Percentiles rank a stretch among this genome's conserved stretches.
phyloP scores from a whole-genome alignment of 2,329 filamentous ascomycete species.

The Penicillium sp. region DNA sequence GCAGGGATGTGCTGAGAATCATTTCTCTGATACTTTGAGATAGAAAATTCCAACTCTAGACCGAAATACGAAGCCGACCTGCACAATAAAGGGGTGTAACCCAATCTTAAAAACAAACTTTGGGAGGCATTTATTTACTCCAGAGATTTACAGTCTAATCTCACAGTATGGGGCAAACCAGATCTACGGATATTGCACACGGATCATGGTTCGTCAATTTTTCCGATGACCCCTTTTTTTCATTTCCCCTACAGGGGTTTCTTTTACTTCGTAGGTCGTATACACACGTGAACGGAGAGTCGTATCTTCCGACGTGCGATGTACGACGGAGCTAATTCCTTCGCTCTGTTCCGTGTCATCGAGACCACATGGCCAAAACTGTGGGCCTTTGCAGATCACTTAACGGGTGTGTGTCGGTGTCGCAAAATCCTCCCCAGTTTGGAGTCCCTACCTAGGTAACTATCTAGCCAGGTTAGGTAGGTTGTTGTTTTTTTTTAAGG shows the following conservation, averaged over 20 bases:
- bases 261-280: too few species aligned
- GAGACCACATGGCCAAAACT: neutral
- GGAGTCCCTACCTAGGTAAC: neutral
- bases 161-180: neutral
- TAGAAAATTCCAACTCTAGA: neutral
- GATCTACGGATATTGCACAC: neutral
- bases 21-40: too few species aligned
- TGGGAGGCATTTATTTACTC: neutral
- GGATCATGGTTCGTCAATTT: neutral
- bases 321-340: neutral
- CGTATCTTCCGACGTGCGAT: neutral
- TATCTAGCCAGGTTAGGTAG: neutral
- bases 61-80: neutral
- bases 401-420: neutral
- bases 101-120: neutral
- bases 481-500: neutral
- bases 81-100: neutral
- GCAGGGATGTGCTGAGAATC: neutral
- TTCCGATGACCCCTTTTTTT: neutral
- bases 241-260: neutral
- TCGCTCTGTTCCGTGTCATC: neutral
- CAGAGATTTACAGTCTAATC: neutral
- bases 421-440: neutral
- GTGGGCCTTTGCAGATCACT: constrained; percentile 3
- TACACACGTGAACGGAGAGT: neutral